Conservation (phyloP, 129 eudicot genomes). For the Ambrosia trifida region DNA sequence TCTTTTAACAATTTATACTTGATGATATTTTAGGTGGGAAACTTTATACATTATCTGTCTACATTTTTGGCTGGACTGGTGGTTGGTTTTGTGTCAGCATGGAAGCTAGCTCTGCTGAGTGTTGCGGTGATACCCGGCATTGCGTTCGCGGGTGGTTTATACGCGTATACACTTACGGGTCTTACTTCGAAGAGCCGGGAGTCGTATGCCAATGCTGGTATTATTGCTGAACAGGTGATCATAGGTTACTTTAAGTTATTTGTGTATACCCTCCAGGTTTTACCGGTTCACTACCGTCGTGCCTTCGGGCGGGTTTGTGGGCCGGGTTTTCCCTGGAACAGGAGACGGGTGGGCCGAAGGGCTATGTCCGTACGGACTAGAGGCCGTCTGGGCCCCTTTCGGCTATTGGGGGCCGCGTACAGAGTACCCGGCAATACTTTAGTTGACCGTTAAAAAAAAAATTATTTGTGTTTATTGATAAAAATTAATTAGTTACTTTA, state of each 20-base stretch:
- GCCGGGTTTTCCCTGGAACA: too few relatives aligned
- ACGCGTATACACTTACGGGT: constrained; percentile 91
- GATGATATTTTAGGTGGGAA: constrained; percentile 66
- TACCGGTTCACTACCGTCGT: constrained; percentile 10
- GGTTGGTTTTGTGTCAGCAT: constrained; percentile 98
- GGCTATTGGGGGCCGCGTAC: too few relatives aligned
- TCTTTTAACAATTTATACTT: too few relatives aligned
- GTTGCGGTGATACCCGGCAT: constrained; percentile 97
- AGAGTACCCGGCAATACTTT: too few relatives aligned
- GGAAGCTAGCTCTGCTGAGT: constrained; percentile 94
- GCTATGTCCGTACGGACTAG: too few relatives aligned
- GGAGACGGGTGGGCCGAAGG: too few relatives aligned
- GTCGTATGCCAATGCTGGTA: constrained; percentile 95
- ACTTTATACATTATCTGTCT: constrained; percentile 93
- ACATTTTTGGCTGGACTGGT: constrained; percentile 98
- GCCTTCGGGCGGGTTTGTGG: too few relatives aligned
- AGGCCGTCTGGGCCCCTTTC: too few relatives aligned
- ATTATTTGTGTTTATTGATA: constrained; percentile 9
- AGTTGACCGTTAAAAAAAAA: too few relatives aligned
- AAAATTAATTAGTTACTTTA: constrained; percentile 21
- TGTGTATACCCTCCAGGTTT: constrained; percentile 1
- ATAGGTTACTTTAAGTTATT: not conserved
- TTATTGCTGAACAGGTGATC: constrained; percentile 93
- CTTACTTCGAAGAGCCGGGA: constrained; percentile 97
- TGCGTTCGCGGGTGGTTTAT: constrained; percentile 98